These are phyloP conservation scores for Spiromyces aspiralis DNA, from an alignment of 371 early-diverging fungal species.

Conservation along the genomic window DNA sequence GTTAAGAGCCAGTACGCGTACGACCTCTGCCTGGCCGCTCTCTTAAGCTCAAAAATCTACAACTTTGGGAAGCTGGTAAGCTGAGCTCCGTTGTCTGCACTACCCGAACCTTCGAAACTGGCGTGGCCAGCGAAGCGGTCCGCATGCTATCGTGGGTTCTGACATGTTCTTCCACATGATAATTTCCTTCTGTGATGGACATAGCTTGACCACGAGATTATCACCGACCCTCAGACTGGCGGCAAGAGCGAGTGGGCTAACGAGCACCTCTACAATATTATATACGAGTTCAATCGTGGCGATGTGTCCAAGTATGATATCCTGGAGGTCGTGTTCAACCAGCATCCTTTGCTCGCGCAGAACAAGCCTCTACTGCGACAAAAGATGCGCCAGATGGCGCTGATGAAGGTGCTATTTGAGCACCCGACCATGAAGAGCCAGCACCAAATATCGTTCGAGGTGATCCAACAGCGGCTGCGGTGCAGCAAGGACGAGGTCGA, in stretches of 20 bases:
- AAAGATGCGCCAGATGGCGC: slow-evolving; percentile 93
- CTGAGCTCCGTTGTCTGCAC: no score
- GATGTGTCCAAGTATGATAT: slow-evolving; percentile 84
- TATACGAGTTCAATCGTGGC: slow-evolving; percentile 75
- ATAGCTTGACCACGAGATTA: slow-evolving; percentile 8
- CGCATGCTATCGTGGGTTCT: no score
- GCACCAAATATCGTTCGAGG: not conserved
- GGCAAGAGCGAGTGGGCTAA: slow-evolving; percentile 79
- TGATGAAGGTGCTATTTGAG: slow-evolving; percentile 86
- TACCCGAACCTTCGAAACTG: no score
- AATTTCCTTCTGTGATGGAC: no score
- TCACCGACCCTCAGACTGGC: slow-evolving; percentile 61
- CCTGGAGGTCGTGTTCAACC: slow-evolving; percentile 37
- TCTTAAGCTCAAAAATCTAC: slow-evolving; percentile 89
- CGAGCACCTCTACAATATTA: slow-evolving; percentile 39
- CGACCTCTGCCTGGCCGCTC: slow-evolving; percentile 78
- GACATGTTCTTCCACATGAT: no score
- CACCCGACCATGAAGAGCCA: slow-evolving; percentile 90
- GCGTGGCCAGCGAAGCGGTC: no score
- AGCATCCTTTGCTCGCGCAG: slow-evolving; percentile 56
- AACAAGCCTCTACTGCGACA: slow-evolving; percentile 59
- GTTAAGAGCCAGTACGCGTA: slow-evolving; percentile 79
- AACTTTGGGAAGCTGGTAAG: slow-evolving; percentile 94
- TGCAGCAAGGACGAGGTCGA: slow-evolving; percentile 48
- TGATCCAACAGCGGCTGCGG: not conserved